Conservation (phyloP, 1,139 yeast species). For the Candida freyschussii region DNA sequence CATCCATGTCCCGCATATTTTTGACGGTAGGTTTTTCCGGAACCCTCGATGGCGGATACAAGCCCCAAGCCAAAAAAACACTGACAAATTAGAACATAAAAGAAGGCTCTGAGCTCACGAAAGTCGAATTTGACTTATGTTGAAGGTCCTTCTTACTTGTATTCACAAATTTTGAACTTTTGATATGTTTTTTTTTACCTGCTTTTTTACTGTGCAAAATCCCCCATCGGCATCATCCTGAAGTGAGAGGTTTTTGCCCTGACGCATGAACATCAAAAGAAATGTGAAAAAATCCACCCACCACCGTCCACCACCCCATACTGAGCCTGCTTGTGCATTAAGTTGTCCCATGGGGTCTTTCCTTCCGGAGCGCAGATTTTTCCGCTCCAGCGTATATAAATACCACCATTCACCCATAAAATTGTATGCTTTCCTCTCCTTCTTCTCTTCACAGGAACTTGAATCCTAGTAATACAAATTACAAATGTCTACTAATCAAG, state of each 20-base stretch:
- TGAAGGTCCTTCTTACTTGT: neutral
- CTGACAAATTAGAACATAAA: too few species aligned
- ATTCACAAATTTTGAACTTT: neutral
- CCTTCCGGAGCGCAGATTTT: slow-evolving; percentile 4
- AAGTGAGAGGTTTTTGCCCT: neutral
- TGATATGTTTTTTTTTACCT: neutral
- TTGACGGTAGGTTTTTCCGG: too few species aligned
- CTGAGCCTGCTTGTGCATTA: slow-evolving; percentile 2
- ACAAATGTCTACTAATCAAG: slow-evolving; percentile 10
- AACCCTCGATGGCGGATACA: too few species aligned
- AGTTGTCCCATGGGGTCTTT: slow-evolving; percentile 8
- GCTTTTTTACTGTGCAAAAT: neutral
- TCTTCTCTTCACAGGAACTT: slow-evolving; percentile 1
- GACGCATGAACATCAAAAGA: neutral
- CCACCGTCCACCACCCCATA: neutral
- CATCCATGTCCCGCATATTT: too few species aligned
- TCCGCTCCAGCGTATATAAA: slow-evolving; percentile 6
- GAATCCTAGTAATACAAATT: slow-evolving; percentile 1
- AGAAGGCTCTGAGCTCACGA: too few species aligned
- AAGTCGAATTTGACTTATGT: too few species aligned
- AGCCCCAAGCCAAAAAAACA: too few species aligned
- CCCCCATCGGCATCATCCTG: neutral
- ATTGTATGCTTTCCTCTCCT: slow-evolving; percentile 1
- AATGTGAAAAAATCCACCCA: slow-evolving; percentile 1
- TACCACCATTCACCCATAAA: neutral